Conservation (phyloP, 2,329 filamentous ascomycete genomes). For the Geosmithia putterillii region DNA sequence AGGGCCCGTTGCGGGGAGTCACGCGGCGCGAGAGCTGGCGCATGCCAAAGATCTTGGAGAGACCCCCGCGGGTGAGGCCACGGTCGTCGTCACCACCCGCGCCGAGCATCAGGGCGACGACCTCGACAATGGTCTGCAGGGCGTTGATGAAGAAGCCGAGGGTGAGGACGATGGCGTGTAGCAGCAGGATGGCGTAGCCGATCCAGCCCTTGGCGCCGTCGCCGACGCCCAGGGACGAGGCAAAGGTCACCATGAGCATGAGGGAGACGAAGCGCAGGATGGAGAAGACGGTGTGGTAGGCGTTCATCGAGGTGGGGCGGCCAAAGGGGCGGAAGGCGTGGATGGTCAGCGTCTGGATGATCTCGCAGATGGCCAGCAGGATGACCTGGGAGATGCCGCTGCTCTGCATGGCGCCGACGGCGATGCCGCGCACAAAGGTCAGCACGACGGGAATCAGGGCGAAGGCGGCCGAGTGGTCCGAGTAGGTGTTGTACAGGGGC, state of each 20-base stretch:
- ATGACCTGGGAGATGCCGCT: slow-evolving; percentile 91
- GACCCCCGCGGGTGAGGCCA: slow-evolving; percentile 64
- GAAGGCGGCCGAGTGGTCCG: slow-evolving; percentile 83
- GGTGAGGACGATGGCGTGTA: slow-evolving; percentile 75
- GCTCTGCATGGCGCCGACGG: slow-evolving; percentile 83
- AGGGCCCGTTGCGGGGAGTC: slow-evolving; percentile 49
- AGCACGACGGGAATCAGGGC: slow-evolving; percentile 77
- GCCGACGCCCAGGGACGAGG: slow-evolving; percentile 66
- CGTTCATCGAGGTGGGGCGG: slow-evolving; percentile 90
- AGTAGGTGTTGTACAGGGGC: slow-evolving; percentile 94
- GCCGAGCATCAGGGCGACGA: slow-evolving; percentile 69
- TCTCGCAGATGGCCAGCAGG: slow-evolving; percentile 84
- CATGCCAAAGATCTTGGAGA: slow-evolving; percentile 85
- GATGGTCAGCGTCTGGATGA: slow-evolving; percentile 76
- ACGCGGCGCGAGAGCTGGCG: slow-evolving; percentile 70
- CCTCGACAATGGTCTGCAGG: slow-evolving; percentile 80
- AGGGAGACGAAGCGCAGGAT: slow-evolving; percentile 63
- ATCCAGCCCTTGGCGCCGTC: slow-evolving; percentile 86
- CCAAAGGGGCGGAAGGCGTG: slow-evolving; percentile 87
- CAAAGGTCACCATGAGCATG: slow-evolving; percentile 70
- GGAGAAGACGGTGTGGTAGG: slow-evolving; percentile 81
- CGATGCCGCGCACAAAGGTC: slow-evolving; percentile 75
- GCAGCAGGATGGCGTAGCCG: slow-evolving; percentile 77
- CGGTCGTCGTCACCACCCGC: slow-evolving; percentile 64
- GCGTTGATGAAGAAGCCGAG: slow-evolving; percentile 93